A percentile compares a stretch with the other conserved stretches of the same genome.
phyloP scores from a whole-genome alignment of 768 basidiomycete genomes.

The Phanerodontia chrysosporium region DNA sequence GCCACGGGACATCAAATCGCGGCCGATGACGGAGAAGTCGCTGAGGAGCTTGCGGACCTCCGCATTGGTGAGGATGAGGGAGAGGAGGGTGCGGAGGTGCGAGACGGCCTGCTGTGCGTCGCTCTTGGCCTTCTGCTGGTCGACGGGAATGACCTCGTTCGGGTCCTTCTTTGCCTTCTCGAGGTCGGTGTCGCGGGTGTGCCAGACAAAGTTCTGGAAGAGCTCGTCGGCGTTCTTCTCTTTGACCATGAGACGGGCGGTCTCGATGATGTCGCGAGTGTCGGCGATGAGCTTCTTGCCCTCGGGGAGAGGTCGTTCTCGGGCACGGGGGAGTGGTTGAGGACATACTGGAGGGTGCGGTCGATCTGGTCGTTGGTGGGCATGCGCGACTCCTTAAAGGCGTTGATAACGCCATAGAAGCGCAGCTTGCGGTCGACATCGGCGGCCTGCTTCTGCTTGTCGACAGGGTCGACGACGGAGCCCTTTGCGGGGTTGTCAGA shows the following conservation, averaged over 20 bases:
- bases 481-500: constrained; percentile 49
- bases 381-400: constrained; percentile 73
- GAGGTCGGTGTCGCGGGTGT: constrained; percentile 54
- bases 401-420: constrained; percentile 77
- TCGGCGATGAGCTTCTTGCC: constrained; percentile 77
- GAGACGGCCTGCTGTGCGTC: constrained; percentile 53
- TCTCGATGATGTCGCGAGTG: constrained; percentile 74
- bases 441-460: constrained; percentile 55
- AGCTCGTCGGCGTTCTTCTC: constrained; percentile 91
- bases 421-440: constrained; percentile 84
- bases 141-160: constrained; percentile 41
- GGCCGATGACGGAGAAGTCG: constrained; percentile 73
- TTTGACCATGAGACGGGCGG: constrained; percentile 62
- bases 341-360: constrained; percentile 61
- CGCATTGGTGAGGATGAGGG: constrained; percentile 87
- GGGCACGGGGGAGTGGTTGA: constrained; percentile 55
- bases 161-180: constrained; percentile 39
- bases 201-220: constrained; percentile 88
- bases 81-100: constrained; percentile 84
- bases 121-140: constrained; percentile 36
- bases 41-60: constrained; percentile 86
- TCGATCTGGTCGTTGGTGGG: constrained; percentile 83
- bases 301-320: constrained; percentile 66
- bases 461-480: constrained; percentile 64
- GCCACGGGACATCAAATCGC: constrained; percentile 76